Evolutionary conservation across 768 basidiomycete species (phyloP), one percentile per base, ranked within the genome.

Genomic region (Termitomyces sp.): DNA sequence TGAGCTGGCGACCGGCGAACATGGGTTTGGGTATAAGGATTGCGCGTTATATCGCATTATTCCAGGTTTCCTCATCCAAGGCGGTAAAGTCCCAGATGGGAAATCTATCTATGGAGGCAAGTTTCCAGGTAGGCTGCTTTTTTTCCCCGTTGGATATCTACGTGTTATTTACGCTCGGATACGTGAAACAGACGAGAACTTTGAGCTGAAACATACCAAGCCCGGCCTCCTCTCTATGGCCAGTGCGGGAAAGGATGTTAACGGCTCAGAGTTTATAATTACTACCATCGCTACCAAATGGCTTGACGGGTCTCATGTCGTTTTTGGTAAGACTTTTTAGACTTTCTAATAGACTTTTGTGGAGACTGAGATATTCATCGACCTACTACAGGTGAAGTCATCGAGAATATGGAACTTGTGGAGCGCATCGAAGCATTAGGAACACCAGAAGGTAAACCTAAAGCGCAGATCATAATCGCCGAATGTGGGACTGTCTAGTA

Each of bases 181-280:
- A n/a, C 20, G 18, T n/a, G 35, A 16, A 32, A n/a, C 28, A 81
- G 93, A 95, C 60, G 93, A 95, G 75, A 94, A 92, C 77, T 90
- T 90, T 68, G 63, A 78, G 58, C 67, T 84, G 58, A 86, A 83
- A 69, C 93, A 96, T 76, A 77, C 68, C 62, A 83, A 83, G 60
- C 79, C 76, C 18, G 82, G 82, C 45, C 69, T 87, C 30, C 79
- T 90, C 43, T 88, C 86, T 32, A 88, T 88, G 85, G 94, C 94
- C 40, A 97, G 90, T 65, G 89, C 90, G 36, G 92, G 92, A 40
- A 78, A 76, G 11, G 81, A 88, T 74, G 90, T 87, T 36, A 91
- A 90, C 59, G 88, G 91, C 30, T 92, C 88, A 11, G 90, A 90
- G 69, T 91, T 89, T 74, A 88, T 90, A 71, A 81, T 91, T 66